A percentile compares a stretch with the other conserved stretches of the same genome.
Conservation (phyloP, 805 yeast genomes). For the Kuraishia floccosa region DNA sequence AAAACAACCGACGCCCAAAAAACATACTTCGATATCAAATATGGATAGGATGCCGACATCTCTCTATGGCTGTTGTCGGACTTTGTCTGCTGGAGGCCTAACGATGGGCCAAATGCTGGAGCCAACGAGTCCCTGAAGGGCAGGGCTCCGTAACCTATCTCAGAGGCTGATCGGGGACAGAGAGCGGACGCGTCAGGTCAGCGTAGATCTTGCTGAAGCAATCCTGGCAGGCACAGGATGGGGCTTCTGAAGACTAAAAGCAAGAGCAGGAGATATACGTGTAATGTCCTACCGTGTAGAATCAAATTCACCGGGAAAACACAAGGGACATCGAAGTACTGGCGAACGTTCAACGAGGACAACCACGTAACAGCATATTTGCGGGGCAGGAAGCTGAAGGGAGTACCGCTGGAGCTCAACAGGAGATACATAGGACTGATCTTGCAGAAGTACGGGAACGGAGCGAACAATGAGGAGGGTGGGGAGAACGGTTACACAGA, state of each 20-base stretch:
- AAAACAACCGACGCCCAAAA: no score
- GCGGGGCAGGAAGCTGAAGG: no score
- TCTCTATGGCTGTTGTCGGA: no score
- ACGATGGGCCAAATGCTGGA: slow-evolving; percentile 4
- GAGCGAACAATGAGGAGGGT: no score
- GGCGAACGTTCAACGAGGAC: no score
- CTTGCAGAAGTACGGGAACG: no score
- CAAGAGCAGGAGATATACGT: not conserved
- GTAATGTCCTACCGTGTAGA: slow-evolving; percentile 15
- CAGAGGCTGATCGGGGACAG: not conserved
- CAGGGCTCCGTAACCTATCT: not conserved
- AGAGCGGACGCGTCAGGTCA: not conserved
- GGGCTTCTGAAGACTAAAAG: not conserved
- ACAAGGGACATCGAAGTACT: slow-evolving; percentile 6
- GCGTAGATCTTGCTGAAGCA: not conserved
- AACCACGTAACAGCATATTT: no score
- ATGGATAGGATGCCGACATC: slow-evolving; percentile 31
- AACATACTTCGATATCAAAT: slow-evolving; percentile 30
- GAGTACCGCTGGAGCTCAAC: no score
- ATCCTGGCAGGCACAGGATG: not conserved
- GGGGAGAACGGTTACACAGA: no score
- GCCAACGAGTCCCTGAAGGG: slow-evolving; percentile 1
- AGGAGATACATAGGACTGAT: no score
- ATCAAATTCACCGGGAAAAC: slow-evolving; percentile 11
- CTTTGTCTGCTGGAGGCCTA: no score